A percentile compares a stretch with the other conserved stretches of the same genome.
These are phyloP conservation scores for Carex parvula DNA, from an alignment of 176 grass and related monocot species.

Conservation along the genomic window DNA sequence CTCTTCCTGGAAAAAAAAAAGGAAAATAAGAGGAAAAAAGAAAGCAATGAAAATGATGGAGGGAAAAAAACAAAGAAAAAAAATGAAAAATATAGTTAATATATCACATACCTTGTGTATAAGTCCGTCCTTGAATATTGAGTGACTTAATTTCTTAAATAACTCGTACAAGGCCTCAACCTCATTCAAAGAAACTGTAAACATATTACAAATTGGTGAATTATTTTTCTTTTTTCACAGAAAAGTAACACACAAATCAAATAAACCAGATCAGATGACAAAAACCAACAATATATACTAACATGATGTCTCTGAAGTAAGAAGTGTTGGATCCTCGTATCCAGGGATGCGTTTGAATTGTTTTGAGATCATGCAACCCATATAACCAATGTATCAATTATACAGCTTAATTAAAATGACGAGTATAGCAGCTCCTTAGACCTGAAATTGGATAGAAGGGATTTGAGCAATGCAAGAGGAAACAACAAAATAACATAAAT, in stretches of 20 bases:
- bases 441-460: neutral
- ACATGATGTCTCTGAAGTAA: conserved; percentile 68
- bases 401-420: neutral
- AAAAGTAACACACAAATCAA: neutral
- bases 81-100: neutral
- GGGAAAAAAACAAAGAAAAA: neutral
- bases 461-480: neutral
- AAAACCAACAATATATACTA: conserved; percentile 24
- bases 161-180: conserved; percentile 79
- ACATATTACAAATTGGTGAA: neutral
- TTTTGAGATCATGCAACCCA: conserved; percentile 57
- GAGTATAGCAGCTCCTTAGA: neutral
- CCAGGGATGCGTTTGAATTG: conserved; percentile 31
- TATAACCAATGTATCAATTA: conserved; percentile 11
- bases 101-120: conserved; percentile 60
- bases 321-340: conserved; percentile 41
- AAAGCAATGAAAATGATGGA: neutral
- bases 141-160: conserved; percentile 77
- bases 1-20: conserved; percentile 48
- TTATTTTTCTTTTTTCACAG: conserved; percentile 1
- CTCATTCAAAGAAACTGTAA: conserved; percentile 62
- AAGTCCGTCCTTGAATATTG: conserved; percentile 58
- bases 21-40: neutral
- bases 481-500: neutral
- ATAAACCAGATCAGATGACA: too few relatives aligned